Base-by-base conservation (phyloP, 1,284 basidiomycete genomes). In the Paramarasmius palmivorus region DNA sequence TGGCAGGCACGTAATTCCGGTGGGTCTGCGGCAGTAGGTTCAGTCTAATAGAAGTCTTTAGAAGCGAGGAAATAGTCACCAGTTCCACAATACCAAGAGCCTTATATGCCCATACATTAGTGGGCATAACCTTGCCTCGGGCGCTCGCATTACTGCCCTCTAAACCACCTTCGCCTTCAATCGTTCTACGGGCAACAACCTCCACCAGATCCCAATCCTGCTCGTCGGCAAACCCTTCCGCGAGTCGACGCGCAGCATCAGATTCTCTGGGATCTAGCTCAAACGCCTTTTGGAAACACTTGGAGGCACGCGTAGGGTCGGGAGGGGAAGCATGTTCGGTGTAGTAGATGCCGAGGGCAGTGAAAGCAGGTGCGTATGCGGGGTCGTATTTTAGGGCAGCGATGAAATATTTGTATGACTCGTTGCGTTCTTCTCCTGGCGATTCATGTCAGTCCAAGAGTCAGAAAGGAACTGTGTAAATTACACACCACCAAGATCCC, bases 211-310 rank as follows among this genome's bases (percentile, higher is more conserved):
- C 92, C 97, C 97, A 99, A 65, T 98, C 95, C 49, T 86, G 81
- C 60, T 97, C 92, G 51, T 95, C 87, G 0, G 96, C 94, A 68
- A 97, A 98, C 0, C 92, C 90, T 60, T 90, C 84, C 0, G 94
- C 95, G 3, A 99, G 79, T 55, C 86, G 77, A 47, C 82, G 78
- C 0, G 95, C 97, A 1, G 97, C 95, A 14, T 90, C 85, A 10
- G 83, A 85, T 70, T 99, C 92, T 12, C 89, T 82, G 1, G 95
- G 82, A 69, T 98, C 95, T 2, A 99, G 83, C 70, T 99, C 97
- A 62, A 99, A 98, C 0, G 97, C 97, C 65, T 97, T 98, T 65
- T 99, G 95, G 73, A 98, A 98, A 68, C 97, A 99, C 67, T 96
- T 96, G 15, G 92, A 90, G 1, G 96, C 90, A 39, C 96, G 86